Evolutionary conservation across 2,329 filamentous ascomycete species (phyloP).

Genomic region (Xylariaceae sp.): DNA sequence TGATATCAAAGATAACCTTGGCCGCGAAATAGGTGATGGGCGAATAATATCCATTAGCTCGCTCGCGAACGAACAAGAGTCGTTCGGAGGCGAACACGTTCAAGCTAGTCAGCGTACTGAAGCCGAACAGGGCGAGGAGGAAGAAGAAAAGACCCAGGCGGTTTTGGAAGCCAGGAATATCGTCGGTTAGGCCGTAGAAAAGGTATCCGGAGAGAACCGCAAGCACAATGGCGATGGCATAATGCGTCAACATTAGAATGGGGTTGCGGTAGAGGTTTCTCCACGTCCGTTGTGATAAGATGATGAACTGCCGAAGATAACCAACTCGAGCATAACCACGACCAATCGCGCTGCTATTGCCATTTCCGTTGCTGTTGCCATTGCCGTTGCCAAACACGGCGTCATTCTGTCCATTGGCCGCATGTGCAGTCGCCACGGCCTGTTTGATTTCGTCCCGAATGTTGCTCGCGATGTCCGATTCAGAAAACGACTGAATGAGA

Average conservation of each 20-base stretch:
- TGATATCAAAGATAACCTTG: constrained; percentile 97
- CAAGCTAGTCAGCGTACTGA: constrained; percentile 89
- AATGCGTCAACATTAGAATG: constrained; percentile 97
- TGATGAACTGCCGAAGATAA: constrained; percentile 75
- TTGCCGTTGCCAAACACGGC: constrained; percentile 40
- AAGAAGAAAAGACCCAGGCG: constrained; percentile 97
- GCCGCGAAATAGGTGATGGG: constrained; percentile 90
- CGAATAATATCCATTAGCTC: constrained; percentile 94
- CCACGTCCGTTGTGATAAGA: constrained; percentile 88
- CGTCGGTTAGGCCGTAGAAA: constrained; percentile 93
- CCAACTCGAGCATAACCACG: constrained; percentile 80
- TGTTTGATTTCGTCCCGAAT: constrained; percentile 74
- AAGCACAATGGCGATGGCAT: constrained; percentile 90
- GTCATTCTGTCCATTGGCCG: constrained; percentile 61
- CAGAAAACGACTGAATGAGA: constrained; percentile 68
- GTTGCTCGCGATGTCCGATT: constrained; percentile 69
- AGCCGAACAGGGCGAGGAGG: constrained; percentile 88
- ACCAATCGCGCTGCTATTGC: constrained; percentile 56
- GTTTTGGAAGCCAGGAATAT: constrained; percentile 97
- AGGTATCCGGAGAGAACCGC: constrained; percentile 92
- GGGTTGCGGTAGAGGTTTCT: constrained; percentile 96
- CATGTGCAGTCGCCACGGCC: constrained; percentile 58
- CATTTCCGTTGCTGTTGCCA: constrained; percentile 40
- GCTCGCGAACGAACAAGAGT: constrained; percentile 83
- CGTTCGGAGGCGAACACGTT: constrained; percentile 91